Evolutionary conservation across 306 rosid species (phyloP), one percentile per base, ranked within the genome.

Genomic region (Hippophae rhamnoides): DNA sequence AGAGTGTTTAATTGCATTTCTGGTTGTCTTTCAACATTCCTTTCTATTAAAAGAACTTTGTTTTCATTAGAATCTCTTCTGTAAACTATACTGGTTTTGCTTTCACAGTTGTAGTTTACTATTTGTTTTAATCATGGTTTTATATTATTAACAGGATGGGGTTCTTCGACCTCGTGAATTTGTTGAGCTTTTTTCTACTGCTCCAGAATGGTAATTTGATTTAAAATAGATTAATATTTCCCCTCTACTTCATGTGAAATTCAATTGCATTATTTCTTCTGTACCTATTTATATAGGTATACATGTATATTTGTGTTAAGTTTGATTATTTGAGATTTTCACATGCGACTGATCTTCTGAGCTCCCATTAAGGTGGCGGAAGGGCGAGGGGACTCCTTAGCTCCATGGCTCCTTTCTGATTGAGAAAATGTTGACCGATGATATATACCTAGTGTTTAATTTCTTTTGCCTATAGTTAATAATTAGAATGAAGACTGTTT

Each of bases 171-270:
- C 99, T 56, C 96, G 85, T 42, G 99, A 92, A 71, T 63, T 88
- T 56, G 96, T 80, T 10, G 99, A 92, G 72, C 64, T 92, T 62
- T 92, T 92, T 83, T 92, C 99, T 54, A 92, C 96, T 26, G 95
- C 99, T 69, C 96, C 99, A 0, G 95, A 86, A 68, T 81, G 96
- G 99, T 92, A 80, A 62, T 60, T 64, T 67, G 49, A 13, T 53
- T 56, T 60, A 10, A 43, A 70, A 13, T 45, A 46, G 8, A 14
- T 63, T 41, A 43, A 54, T 10, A 52, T 3, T 47, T 13, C 25
- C 44, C 25, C 44, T 27, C 27, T 55, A 38, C 0, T n/a, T 43
- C 38, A 31, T 31, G 38, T 31, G 5, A 31, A 31, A 31, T 4
- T 4, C 38, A 31, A 31, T 31, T 4, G 3, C 5, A 31, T 31